phyloP scores from a whole-genome alignment of 176 grass and related monocot species.

The Dendrocalamus sinicus region DNA sequence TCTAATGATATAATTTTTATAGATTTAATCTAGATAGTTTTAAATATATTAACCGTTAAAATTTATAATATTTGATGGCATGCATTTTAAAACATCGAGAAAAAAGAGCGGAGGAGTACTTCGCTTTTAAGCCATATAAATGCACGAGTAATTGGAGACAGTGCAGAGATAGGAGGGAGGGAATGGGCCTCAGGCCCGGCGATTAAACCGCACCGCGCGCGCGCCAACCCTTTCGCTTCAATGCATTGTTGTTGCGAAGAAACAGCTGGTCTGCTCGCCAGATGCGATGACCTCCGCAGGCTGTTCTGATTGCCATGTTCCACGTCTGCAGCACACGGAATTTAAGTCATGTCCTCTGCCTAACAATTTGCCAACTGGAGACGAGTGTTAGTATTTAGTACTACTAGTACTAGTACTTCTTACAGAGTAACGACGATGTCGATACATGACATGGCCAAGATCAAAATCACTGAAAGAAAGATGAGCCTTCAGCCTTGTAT shows the following conservation, averaged over 20 bases:
- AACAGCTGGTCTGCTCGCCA: not conserved
- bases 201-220: constrained; percentile 40
- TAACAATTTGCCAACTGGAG: constrained; percentile 40
- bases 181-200: constrained; percentile 30
- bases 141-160: constrained; percentile 88
- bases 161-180: constrained; percentile 41
- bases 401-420: not conserved
- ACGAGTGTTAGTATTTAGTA: constrained; percentile 6
- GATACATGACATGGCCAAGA: not conserved
- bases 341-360: constrained; percentile 42
- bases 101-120: constrained; percentile 7
- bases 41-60: too few relatives aligned
- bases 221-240: constrained; percentile 50
- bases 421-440: not conserved
- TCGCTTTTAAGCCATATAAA: constrained; percentile 87
- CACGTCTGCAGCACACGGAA: constrained; percentile 23
- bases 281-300: not conserved
- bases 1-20: too few relatives aligned
- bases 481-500: not conserved
- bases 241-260: constrained; percentile 42
- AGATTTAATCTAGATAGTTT: too few relatives aligned
- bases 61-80: too few relatives aligned
- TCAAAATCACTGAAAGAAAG: not conserved
- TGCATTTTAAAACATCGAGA: too few relatives aligned
- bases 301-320: constrained; percentile 37